A percentile compares a stretch with the other conserved stretches of the same genome.
phyloP scores from a whole-genome alignment of 179 eudicot species.

The Spergularia azorica region DNA sequence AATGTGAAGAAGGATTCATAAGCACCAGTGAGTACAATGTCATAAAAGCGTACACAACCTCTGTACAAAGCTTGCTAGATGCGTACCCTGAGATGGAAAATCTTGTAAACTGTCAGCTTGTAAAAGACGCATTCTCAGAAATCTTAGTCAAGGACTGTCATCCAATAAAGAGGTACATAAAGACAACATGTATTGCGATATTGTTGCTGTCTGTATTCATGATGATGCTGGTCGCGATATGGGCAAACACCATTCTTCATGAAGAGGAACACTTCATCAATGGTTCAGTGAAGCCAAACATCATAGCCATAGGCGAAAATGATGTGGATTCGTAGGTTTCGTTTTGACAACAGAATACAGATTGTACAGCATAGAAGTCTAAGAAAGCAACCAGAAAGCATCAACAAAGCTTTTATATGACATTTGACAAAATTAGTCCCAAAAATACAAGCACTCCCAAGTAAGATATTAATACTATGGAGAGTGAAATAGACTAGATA shows the following conservation, averaged over 20 bases:
- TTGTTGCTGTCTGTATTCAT: conserved; percentile 48
- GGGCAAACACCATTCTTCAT: conserved; percentile 42
- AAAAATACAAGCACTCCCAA: not conserved
- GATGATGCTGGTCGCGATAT: conserved; percentile 49
- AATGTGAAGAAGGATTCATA: conserved; percentile 47
- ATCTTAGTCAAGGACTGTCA: conserved; percentile 60
- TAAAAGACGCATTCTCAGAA: conserved; percentile 55
- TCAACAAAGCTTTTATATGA: conserved; percentile 1
- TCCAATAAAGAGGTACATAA: conserved; percentile 52
- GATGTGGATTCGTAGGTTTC: not conserved
- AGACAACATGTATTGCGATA: conserved; percentile 50
- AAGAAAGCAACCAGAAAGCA: not conserved
- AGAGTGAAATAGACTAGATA: not conserved
- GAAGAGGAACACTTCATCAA: conserved; percentile 27
- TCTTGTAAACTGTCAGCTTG: conserved; percentile 64
- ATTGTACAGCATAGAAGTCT: conserved; percentile 12
- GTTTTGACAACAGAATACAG: not conserved
- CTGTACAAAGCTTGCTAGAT: conserved; percentile 57
- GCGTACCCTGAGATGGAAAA: conserved; percentile 67
- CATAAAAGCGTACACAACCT: conserved; percentile 49
- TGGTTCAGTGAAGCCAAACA: conserved; percentile 32
- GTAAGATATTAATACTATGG: not conserved
- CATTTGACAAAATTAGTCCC: not conserved
- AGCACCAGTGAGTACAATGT: conserved; percentile 31
- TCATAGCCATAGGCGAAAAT: conserved; percentile 8